These are phyloP conservation scores for Mycena leptocephala DNA, from an alignment of 768 basidiomycete genomes.

Conservation along the genomic window DNA sequence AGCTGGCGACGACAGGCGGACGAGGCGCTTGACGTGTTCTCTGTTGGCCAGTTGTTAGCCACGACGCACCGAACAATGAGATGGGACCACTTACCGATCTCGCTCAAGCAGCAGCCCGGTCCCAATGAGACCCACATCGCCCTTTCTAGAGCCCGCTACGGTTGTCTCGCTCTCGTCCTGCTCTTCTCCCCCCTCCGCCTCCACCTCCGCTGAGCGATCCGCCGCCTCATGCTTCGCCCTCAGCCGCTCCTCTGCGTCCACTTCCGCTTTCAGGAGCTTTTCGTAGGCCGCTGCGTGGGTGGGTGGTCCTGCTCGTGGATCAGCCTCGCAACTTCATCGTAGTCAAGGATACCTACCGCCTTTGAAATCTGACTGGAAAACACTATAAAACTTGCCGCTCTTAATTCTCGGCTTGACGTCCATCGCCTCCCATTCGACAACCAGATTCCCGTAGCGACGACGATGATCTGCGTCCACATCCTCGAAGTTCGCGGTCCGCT, in stretches of 20 bases:
- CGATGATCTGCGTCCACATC: neutral
- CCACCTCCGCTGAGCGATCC: no score
- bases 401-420: neutral
- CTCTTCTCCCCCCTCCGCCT: no score
- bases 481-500: neutral
- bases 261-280: neutral
- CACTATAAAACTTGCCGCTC: neutral
- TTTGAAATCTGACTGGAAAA: slow-evolving; percentile 1
- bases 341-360: neutral
- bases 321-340: neutral
- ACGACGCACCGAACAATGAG: neutral
- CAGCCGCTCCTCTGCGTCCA: neutral
- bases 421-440: neutral
- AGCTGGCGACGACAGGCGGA: no score
- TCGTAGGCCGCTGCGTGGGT: slow-evolving; percentile 17
- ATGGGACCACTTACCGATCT: neutral
- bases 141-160: neutral
- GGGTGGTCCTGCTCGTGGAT: slow-evolving; percentile 25
- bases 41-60: neutral
- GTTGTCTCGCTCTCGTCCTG: neutral
- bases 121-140: neutral
- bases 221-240: no score
- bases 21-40: neutral
- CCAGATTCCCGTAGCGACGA: neutral
- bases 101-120: neutral